A percentile compares a stretch with the other conserved stretches of the same genome.
Evolutionary conservation across 768 basidiomycete species (phyloP).

Genomic region (Panaeolus cyanescens): DNA sequence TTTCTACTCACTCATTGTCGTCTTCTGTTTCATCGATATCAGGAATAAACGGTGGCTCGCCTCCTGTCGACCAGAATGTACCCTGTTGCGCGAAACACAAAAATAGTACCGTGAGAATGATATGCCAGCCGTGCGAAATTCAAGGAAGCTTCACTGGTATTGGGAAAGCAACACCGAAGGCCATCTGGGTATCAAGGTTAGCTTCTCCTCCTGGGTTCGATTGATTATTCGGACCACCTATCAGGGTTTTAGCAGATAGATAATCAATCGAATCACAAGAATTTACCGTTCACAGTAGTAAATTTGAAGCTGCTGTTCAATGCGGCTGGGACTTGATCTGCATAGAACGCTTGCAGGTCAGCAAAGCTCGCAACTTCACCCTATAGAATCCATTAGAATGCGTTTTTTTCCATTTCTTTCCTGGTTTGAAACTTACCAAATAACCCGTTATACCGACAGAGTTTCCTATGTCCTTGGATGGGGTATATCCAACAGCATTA

Average conservation of each 20-base stretch:
- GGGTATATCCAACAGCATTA: constrained; percentile 46
- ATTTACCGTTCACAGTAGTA: constrained; percentile 54
- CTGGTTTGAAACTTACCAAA: constrained; percentile 22
- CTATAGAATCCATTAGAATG: background rate
- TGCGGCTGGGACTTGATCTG: constrained; percentile 48
- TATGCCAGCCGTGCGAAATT: background rate
- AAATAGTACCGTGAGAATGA: constrained; percentile 4
- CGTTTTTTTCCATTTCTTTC: background rate
- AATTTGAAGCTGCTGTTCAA: constrained; percentile 51
- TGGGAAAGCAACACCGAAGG: constrained; percentile 57
- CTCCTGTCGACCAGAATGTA: constrained; percentile 61
- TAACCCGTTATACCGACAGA: constrained; percentile 56
- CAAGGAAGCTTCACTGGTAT: constrained; percentile 11
- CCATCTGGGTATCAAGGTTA: constrained; percentile 68
- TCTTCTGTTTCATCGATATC: constrained; percentile 36
- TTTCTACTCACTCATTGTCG: constrained; percentile 30
- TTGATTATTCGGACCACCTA: constrained; percentile 67
- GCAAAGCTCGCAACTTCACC: constrained; percentile 56
- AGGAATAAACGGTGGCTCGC: constrained; percentile 56
- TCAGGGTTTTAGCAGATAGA: constrained; percentile 8
- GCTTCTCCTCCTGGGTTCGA: constrained; percentile 62
- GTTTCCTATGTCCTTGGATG: constrained; percentile 43
- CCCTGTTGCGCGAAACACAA: constrained; percentile 14
- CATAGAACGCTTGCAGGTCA: constrained; percentile 57
- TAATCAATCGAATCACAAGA: background rate